phyloP scores from a whole-genome alignment of 176 grass and related monocot genomes.

The Leersia perrieri region DNA sequence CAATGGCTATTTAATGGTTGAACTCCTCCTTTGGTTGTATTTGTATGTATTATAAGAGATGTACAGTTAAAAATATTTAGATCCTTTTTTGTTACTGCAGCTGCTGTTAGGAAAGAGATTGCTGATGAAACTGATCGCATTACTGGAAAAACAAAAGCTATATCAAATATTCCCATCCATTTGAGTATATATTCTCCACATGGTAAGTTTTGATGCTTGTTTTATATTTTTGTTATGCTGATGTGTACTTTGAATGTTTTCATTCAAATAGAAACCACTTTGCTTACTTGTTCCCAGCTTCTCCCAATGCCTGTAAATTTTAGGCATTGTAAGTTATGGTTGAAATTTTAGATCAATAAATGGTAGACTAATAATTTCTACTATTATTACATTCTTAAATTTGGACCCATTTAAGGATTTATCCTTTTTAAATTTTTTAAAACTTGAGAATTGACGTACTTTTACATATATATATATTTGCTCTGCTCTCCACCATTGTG shows the following conservation, averaged over 20 bases:
- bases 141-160: constrained; percentile 95
- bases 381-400: background rate
- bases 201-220: constrained; percentile 48
- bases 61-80: constrained; percentile 14
- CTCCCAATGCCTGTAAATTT: background rate
- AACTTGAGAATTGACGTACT: background rate
- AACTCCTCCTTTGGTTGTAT: constrained; percentile 2
- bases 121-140: constrained; percentile 93
- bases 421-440: background rate
- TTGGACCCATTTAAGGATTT: background rate
- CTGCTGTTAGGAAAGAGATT: constrained; percentile 98
- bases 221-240: background rate
- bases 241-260: background rate
- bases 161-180: constrained; percentile 98
- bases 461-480: background rate
- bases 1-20: constrained; percentile 10
- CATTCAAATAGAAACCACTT: background rate
- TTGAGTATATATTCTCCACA: constrained; percentile 99
- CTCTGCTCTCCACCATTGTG: background rate
- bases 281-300: background rate
- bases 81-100: constrained; percentile 48
- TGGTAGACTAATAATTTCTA: background rate
- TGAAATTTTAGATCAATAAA: background rate
- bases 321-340: background rate
- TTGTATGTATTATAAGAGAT: constrained; percentile 19